Evolutionary conservation across 169 alveolate species (phyloP), one percentile per base, ranked within the genome.

Genomic region (Cryptosporidium muris): DNA sequence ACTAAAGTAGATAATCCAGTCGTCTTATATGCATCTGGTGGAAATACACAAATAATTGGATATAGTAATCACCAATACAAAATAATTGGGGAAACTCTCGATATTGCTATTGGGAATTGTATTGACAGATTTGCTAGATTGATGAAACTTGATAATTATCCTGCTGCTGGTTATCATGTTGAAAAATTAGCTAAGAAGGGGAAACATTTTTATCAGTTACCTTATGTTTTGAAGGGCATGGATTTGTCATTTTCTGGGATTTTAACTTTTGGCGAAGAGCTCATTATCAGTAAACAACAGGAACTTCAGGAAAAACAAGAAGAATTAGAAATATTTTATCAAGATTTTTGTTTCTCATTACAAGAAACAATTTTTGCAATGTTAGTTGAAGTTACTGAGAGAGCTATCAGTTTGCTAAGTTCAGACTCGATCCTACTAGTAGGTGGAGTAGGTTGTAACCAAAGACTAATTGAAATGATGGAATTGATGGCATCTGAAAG

Each of bases 371-470:
- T 97, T 47, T 98, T 98, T 88, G 97, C 99, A 16, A 98, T 97
- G 99, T 91, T 98, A n/a, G 92, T 96, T 16, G 99, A 98, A 88
- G 97, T 96, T 38, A 96, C 99, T 0, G 99, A 98, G 89, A 92
- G 99, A 80, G 99, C 99, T 11, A 98, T 98, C 98, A 95, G 99
- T 51, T 97, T 96, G 82, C 93, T 97, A 51, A 92, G 94, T 65
- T 94, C 99, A 49, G 95, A 94, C 54, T 97, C 95, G 66, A 98
- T 98, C 6, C 81, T 98, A 49, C 93, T 98, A 37, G 99, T 98
- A 25, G 99, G 99, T 49, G 99, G 99, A 14, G 99, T 98, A 3
- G 99, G 99, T 12, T 97, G 99, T 82, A 98, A 98, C 92, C 90
- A 93, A 51, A 93, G 99, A 58, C 93, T 98, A 48, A 98, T 97